Evolutionary conservation across 805 yeast species (phyloP).

Genomic region (Pichia membranifaciens): DNA sequence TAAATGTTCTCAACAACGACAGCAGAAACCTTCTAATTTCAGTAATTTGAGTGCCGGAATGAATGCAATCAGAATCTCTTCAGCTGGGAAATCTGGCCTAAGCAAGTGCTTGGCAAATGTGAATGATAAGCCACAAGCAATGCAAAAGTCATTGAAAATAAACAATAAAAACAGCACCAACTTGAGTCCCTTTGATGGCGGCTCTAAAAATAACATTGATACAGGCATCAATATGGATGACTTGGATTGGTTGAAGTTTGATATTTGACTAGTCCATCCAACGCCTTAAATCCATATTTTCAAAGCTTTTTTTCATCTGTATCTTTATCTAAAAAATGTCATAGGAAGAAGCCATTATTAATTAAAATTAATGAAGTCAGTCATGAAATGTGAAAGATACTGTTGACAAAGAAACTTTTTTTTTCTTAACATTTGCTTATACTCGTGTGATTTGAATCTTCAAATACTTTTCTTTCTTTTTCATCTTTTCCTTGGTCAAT

Average conservation of each 20-base stretch:
- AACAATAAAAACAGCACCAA: too few species aligned
- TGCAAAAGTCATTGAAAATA: neutral
- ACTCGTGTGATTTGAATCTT: neutral
- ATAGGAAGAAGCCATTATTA: too few species aligned
- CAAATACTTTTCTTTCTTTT: neutral
- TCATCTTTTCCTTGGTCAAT: too few species aligned
- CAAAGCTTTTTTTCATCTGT: too few species aligned
- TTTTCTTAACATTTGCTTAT: neutral
- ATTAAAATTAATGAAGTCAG: too few species aligned
- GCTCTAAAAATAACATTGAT: neutral
- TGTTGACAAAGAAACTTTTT: too few species aligned
- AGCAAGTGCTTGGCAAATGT: constrained; percentile 9
- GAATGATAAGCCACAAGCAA: neutral
- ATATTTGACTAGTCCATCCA: constrained; percentile 21
- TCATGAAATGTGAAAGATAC: too few species aligned
- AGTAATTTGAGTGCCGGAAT: constrained; percentile 19
- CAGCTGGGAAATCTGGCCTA: constrained; percentile 6
- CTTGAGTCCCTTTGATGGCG: neutral
- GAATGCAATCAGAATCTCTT: constrained; percentile 15
- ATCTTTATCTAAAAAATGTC: too few species aligned
- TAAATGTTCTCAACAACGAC: neutral
- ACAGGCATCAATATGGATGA: constrained; percentile 20
- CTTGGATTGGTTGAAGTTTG: constrained; percentile 34
- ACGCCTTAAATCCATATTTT: too few species aligned
- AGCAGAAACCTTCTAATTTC: constrained; percentile 13